Evolutionary conservation across 2,329 filamentous ascomycete species (phyloP), one percentile per base, ranked within the genome.

Genomic region (Neobulgaria alba): DNA sequence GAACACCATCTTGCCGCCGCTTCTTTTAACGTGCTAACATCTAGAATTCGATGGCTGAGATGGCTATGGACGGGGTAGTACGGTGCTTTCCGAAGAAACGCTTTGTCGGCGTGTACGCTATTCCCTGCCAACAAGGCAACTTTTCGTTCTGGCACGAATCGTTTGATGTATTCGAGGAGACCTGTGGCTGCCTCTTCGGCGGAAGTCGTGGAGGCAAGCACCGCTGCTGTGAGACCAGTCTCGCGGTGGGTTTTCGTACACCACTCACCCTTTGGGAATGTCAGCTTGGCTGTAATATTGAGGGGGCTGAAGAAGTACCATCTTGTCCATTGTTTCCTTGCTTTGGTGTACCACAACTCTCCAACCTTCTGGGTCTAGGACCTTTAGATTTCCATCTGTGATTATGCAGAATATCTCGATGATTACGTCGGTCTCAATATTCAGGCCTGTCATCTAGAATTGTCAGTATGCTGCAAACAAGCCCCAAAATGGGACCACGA

Each of bases 11-110:
- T 73, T 49, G 78, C 75, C 14, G 81, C 84, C 16, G 86, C 89
- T 67, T 98, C 92, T 66, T 96, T 96, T 57, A 96, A 76, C 34
- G 79, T 75, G 62, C 88, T 95, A 40, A 96, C 87, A 60, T 98
- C 92, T 35, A 96, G 66, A 48, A 98, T 84, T 12, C 92, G 77
- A 64, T 98, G 88, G 63, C 94, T 85, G 51, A 98, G 67, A 62
- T 92, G 77, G 42, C 83, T 75, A 36, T 85, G 65, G 2, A 95
- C 78, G 44, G 71, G 67, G 29, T 70, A 74, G 63, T 90, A 98
- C 0, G 89, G 88, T 42, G 71, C 71, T 48, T 76, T 75, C 4
- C 77, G 70, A 45, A 98, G 68, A 59, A 98, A 98, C 2, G 77
- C 77, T 54, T 79, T 78, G 63, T 98, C 92, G 3, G 84, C 86